These are phyloP conservation scores for Tetracladium marchalianum DNA, from an alignment of 495 filamentous ascomycete genomes.

Conservation along the genomic window DNA sequence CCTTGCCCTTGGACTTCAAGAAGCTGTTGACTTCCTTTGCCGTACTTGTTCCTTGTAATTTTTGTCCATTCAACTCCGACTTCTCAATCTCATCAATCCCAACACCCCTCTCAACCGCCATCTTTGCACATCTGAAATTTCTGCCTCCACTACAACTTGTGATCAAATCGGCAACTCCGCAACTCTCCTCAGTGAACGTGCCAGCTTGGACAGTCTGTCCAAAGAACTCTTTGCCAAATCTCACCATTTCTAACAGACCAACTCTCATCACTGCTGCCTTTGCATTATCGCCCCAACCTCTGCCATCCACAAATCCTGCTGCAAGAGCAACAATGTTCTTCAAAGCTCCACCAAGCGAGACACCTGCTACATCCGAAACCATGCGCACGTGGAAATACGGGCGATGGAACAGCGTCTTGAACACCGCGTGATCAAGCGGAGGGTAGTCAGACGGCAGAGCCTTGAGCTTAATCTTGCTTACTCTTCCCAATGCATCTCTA, in stretches of 20 bases:
- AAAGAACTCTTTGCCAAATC: slow-evolving; percentile 91
- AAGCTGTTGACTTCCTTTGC: slow-evolving; percentile 85
- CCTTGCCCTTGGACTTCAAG: slow-evolving; percentile 63
- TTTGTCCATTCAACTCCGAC: slow-evolving; percentile 90
- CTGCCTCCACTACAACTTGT: slow-evolving; percentile 85
- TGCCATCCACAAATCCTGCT: slow-evolving; percentile 88
- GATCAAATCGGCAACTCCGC: slow-evolving; percentile 92
- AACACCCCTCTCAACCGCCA: slow-evolving; percentile 69
- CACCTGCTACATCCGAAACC: slow-evolving; percentile 86
- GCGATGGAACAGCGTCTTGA: slow-evolving; percentile 83
- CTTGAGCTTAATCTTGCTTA: slow-evolving; percentile 54
- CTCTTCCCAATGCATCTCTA: slow-evolving; percentile 50
- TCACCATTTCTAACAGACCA: slow-evolving; percentile 87
- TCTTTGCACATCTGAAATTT: slow-evolving; percentile 89
- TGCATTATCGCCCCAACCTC: slow-evolving; percentile 96
- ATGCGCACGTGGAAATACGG: slow-evolving; percentile 96
- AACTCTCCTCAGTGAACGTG: slow-evolving; percentile 94
- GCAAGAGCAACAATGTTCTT: slow-evolving; percentile 97
- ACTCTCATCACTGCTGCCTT: slow-evolving; percentile 96
- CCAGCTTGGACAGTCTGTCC: slow-evolving; percentile 60
- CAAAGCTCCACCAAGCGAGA: slow-evolving; percentile 87
- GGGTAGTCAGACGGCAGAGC: slow-evolving; percentile 73
- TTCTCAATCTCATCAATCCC: slow-evolving; percentile 81
- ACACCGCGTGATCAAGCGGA: slow-evolving; percentile 64
- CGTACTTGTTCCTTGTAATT: slow-evolving; percentile 88